Base-by-base conservation (phyloP, 192 early-diverging fungal species). In the Oehlia diaphana region DNA sequence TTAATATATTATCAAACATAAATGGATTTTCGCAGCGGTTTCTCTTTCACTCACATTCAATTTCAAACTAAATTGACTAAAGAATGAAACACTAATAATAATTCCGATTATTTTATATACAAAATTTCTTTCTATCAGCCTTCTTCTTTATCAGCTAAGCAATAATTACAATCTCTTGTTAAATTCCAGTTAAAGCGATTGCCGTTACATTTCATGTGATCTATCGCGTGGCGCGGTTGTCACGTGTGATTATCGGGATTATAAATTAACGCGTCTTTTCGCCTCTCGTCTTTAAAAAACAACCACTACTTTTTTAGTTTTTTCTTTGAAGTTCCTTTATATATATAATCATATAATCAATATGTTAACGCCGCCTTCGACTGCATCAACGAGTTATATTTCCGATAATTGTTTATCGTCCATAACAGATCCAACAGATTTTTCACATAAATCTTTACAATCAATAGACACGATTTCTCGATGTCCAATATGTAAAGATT, bases 401-500 rank as follows among this genome's bases (percentile, higher is more conserved):
- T 58, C 53, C 53, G 53, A 58, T 21, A 58, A 13, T 58, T 4
- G 16, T 14, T 53, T 53, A 5, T 53, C 50, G 14, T 19, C 50
- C 53, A 58, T 58, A 21, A 21, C 64, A 16, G 64, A 66, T 13
- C 64, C 64, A 31, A 66, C 26, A 14, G 64, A 66, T 16, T 66
- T 66, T 33, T 21, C 64, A 2, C 64, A 66, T 31, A 31, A 26
- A 26, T 26, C 26, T 31, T 31, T 66, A 14, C 64, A 14, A 66
- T 28, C 26, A 66, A 9, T 66, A 13, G 64, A 66, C 33, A 33
- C 31, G 23, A 1, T 66, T 33, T 31, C 64, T 31, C 9, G 64
- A 33, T 66, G 64, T 66, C 64, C 64, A 14, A 66, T 66, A 66
- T 66, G 64, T 28, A 66, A 66, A 66, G 64, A 66, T 31, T 66